Base-by-base conservation (phyloP, 208 protist species). In the Leishmania mexicana region DNA sequence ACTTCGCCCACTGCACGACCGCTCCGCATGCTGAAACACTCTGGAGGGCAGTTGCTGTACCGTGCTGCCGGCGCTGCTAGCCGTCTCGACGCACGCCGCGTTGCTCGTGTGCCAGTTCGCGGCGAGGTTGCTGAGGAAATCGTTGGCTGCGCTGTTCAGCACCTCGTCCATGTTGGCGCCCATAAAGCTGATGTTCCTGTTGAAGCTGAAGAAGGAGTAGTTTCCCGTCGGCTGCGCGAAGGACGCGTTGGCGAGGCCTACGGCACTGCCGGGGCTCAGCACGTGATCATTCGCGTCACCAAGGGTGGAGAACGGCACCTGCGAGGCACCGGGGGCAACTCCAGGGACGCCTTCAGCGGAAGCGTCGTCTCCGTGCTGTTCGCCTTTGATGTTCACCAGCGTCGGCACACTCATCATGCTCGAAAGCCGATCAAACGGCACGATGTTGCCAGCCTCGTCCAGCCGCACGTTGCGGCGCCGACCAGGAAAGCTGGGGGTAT, bases 161-260 rank as follows among this genome's bases (percentile, higher is more conserved):
- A 87, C 86, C 70, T 90, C 86, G 73, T 89, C 85, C 64, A 90
- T 78, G 81, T 87, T 89, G 54, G 80, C 80, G 0, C 87, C 87
- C 85, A 93, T 84, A 75, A 90, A 89, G 75, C 89, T 92, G 58
- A 92, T 75, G 81, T 90, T 90, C 70, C 86, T 86, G 79, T 86
- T 87, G 75, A 92, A 86, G 83, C 89, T 90, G 76, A 80, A 87
- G 79, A 92, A 88, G 72, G 82, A 85, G 53, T 83, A 64, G 80
- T 84, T 85, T 65, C 40, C 60, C 19, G 62, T 71, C 60, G 60
- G 76, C 45, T 70, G 79, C 0, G 76, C 60, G 71, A 90, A 85
- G 73, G 83, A 84, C 11, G 71, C 17, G 81, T 84, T 87, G 19
- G 68, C 57, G 24, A 85, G 35, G 35, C 42, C 45, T 3, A 17